Base-by-base conservation (phyloP, 345 rosid genomes). In the Gossypium turneri region DNA sequence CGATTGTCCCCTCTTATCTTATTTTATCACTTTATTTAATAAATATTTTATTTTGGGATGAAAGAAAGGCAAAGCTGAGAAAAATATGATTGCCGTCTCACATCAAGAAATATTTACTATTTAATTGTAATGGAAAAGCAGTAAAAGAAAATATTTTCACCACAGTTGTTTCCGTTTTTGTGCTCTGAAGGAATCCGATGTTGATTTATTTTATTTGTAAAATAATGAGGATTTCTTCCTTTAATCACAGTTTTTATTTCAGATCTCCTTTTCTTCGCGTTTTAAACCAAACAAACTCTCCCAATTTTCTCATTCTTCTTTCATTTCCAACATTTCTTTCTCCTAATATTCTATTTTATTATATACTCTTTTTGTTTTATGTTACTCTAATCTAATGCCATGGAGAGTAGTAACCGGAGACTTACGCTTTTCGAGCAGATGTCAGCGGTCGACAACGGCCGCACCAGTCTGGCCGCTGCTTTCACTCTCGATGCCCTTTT, bases 401-500 rank as follows among this genome's bases (percentile, higher is more conserved):
- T 73, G 38, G 78, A 79, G 78, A 81, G 86, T 3, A 61, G 78
- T 79, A 76, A 80, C 62, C 77, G 74, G 24, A 47, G 80, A 44
- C 74, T 71, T 45, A 73, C 82, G 59, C 77, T 81, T 55, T 3
- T 81, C 19, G 84, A 84, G 78, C 78, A 79, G 19, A 83, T 86
- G 91, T 84, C 89, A 57, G 91, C 79, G 62, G 81, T 83, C 64
- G 87, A 87, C 47, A 73, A 75, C 53, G 61, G 69, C 73, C 79
- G 61, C 77, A 80, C 81, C 51, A 13, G 48, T 12, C 56, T 80
- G 12, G 75, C 83, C 56, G 75, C 83, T 41, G 83, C 80, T 44
- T 64, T 80, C 53, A 73, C 78, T 47, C 78, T 80, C 5, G 78
- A 80, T 45, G 78, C 78, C 29, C 0, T 80, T n/a, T 56, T 77